Percentiles rank a stretch among this genome's conserved stretches.
Evolutionary conservation across 2,329 filamentous ascomycete genomes (phyloP).

Genomic region (Hymenoscyphus occultus): DNA sequence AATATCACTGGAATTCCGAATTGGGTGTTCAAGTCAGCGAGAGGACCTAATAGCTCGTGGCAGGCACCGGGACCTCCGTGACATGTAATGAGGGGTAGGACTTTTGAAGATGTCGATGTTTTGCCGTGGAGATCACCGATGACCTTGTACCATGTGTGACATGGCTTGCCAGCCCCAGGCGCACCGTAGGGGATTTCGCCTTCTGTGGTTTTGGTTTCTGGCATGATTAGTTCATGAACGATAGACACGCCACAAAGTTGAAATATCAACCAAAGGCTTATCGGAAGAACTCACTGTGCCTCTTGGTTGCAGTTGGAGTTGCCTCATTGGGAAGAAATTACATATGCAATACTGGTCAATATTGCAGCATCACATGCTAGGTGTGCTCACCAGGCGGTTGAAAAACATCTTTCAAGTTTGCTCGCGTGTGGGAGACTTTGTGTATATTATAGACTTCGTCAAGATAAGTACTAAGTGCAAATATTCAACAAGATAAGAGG

Average conservation of each 20-base stretch:
- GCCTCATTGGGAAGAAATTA: no score
- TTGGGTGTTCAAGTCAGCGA: constrained; percentile 39
- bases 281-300: neutral
- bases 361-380: no score
- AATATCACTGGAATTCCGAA: constrained; percentile 46
- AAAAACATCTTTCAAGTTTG: no score
- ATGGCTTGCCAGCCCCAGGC: constrained; percentile 34
- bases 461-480: no score
- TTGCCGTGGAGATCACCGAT: constrained; percentile 37
- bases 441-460: no score
- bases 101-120: neutral
- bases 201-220: neutral
- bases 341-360: no score
- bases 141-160: constrained; percentile 40
- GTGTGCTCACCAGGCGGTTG: no score
- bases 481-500: no score
- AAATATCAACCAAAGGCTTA: neutral
- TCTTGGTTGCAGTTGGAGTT: no score
- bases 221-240: neutral
- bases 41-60: constrained; percentile 43
- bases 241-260: neutral
- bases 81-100: constrained; percentile 38
- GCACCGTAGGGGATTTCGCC: constrained; percentile 32
- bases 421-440: no score
- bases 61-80: constrained; percentile 47